phyloP scores from a whole-genome alignment of 129 eudicot species.

The Smallanthus sonchifolius region DNA sequence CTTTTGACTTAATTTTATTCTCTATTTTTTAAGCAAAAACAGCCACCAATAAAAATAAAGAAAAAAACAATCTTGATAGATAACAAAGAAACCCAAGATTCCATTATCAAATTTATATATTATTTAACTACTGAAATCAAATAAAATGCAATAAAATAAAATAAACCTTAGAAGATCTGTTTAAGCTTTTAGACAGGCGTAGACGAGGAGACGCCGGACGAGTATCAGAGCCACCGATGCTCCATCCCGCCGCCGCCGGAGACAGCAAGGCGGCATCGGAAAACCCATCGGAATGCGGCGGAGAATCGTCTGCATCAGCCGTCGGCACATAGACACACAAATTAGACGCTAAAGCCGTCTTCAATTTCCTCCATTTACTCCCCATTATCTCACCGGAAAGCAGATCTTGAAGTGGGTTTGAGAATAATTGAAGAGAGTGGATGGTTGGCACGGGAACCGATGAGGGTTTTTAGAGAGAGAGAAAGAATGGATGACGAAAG shows the following conservation, averaged over 20 bases:
- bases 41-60: constrained; percentile 22
- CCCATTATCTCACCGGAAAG: constrained; percentile 32
- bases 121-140: background rate
- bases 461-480: constrained; percentile 28
- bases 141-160: too few relatives aligned
- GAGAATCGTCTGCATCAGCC: constrained; percentile 25
- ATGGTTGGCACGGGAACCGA: constrained; percentile 31
- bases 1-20: constrained; percentile 28
- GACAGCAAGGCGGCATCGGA: constrained; percentile 59
- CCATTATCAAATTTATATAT: background rate
- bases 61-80: constrained; percentile 22
- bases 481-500: background rate
- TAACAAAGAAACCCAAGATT: constrained; percentile 21
- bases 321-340: constrained; percentile 61
- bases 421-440: constrained; percentile 33
- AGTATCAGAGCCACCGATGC: constrained; percentile 33
- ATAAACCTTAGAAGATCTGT: constrained; percentile 78
- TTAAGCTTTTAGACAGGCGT: constrained; percentile 56
- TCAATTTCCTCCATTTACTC: constrained; percentile 79
- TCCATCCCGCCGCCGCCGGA: constrained; percentile 41
- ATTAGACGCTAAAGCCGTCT: constrained; percentile 70
- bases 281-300: constrained; percentile 42
- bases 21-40: constrained; percentile 16
- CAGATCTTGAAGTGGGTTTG: constrained; percentile 29
- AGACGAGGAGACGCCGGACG: constrained; percentile 51